A percentile compares a stretch with the other conserved stretches of the same genome.
These are phyloP conservation scores for Cyathus striatus DNA, from an alignment of 768 basidiomycete genomes.

Conservation along the genomic window DNA sequence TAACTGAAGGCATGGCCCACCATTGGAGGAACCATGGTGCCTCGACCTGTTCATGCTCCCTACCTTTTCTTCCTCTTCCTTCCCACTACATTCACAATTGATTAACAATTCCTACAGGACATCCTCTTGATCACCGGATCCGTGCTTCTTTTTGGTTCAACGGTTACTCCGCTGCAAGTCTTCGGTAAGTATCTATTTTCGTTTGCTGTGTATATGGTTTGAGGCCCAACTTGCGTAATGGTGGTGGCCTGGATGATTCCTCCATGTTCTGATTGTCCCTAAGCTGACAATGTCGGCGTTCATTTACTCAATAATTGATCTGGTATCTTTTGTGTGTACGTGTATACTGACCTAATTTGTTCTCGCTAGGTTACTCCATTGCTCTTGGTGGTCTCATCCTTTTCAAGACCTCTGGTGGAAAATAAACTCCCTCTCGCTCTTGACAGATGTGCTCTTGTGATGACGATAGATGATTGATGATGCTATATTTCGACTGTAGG, in stretches of 20 bases:
- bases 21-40: no score
- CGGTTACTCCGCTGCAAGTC: constrained; percentile 79
- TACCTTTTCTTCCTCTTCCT: constrained; percentile 8
- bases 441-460: no score
- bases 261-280: constrained; percentile 4
- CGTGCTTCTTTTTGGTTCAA: constrained; percentile 78
- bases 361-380: constrained; percentile 71
- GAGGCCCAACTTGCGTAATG: no score
- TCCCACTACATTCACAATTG: not conserved
- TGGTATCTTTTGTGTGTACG: not conserved
- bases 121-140: constrained; percentile 92
- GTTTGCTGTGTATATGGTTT: no score
- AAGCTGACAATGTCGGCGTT: constrained; percentile 1
- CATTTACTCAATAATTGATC: no score
- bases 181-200: constrained; percentile 45
- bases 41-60: no score
- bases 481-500: no score
- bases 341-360: constrained; percentile 2
- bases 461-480: no score
- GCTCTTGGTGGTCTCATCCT: constrained; percentile 81
- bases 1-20: no score
- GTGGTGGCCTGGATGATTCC: constrained; percentile 1
- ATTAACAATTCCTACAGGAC: constrained; percentile 46
- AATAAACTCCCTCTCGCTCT: constrained; percentile 24
- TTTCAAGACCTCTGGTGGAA: constrained; percentile 74